Conservation (phyloP, 495 filamentous ascomycete species). For the Aspergillus mulundensis region DNA sequence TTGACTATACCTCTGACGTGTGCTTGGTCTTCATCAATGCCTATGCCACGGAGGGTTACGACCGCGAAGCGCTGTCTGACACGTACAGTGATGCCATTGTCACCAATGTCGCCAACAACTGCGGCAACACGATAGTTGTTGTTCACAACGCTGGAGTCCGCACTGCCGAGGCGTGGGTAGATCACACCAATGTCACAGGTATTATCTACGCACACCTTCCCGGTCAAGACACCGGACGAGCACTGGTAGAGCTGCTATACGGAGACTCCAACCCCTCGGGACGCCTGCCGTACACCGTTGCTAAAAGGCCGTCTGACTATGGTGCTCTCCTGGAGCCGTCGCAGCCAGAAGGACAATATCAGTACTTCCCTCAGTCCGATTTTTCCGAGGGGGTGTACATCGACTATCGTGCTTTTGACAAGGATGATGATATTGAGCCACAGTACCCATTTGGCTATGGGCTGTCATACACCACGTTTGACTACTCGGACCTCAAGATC, state of each 20-base stretch:
- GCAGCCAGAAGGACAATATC: conserved; percentile 23
- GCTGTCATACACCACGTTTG: conserved; percentile 62
- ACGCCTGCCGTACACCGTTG: conserved; percentile 75
- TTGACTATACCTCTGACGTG: conserved; percentile 43
- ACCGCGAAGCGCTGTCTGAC: conserved; percentile 22
- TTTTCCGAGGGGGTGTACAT: conserved; percentile 62
- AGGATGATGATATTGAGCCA: conserved; percentile 48
- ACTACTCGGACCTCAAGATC: conserved; percentile 35
- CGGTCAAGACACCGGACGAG: conserved; percentile 76
- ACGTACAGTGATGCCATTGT: conserved; percentile 51
- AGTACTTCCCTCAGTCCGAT: conserved; percentile 56
- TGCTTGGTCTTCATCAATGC: conserved; percentile 63
- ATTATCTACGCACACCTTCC: conserved; percentile 74
- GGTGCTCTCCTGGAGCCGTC: conserved; percentile 55
- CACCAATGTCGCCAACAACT: conserved; percentile 51
- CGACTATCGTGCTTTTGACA: conserved; percentile 65
- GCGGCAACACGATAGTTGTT: conserved; percentile 52
- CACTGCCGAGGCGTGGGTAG: conserved; percentile 40
- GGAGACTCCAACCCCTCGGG: conserved; percentile 69
- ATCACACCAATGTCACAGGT: conserved; percentile 61
- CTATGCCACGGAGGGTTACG: conserved; percentile 52
- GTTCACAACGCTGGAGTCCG: conserved; percentile 41
- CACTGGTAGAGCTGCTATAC: conserved; percentile 69
- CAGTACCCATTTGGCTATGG: conserved; percentile 67
- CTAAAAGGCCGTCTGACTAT: conserved; percentile 64